Conservation (phyloP, 352 stramenopile species). For the Aphanomyces stellatus region DNA sequence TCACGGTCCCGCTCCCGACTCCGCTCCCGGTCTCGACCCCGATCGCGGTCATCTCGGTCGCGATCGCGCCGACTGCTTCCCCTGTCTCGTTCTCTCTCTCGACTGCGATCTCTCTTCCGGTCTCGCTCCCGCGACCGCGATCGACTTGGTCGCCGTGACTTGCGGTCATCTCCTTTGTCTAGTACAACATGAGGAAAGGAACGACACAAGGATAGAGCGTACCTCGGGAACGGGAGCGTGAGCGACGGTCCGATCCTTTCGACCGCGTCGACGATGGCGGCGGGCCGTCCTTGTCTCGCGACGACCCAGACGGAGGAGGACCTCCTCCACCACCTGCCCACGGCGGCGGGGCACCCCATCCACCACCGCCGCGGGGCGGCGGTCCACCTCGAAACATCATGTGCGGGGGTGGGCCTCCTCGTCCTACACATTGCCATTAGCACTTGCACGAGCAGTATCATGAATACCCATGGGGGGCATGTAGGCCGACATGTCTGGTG, state of each 20-base stretch:
- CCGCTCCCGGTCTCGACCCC: too few species aligned
- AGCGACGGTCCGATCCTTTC: background rate
- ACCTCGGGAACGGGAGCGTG: background rate
- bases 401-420: background rate
- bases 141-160: background rate
- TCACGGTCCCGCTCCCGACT: conserved; percentile 9
- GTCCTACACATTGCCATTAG: background rate
- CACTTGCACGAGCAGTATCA: background rate
- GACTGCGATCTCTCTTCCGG: background rate
- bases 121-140: conserved; percentile 9
- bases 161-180: background rate
- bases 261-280: background rate
- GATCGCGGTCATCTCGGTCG: too few species aligned
- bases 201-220: background rate
- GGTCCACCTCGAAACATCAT: background rate
- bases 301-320: background rate
- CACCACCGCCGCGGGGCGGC: background rate
- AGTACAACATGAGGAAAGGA: background rate
- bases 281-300: background rate
- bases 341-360: conserved; percentile 7
- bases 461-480: background rate
- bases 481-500: background rate
- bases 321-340: background rate
- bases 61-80: background rate
- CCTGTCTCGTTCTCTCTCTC: background rate